Evolutionary conservation across 106 monocot species (phyloP).

Genomic region (Acanthochlamys bracteata): DNA sequence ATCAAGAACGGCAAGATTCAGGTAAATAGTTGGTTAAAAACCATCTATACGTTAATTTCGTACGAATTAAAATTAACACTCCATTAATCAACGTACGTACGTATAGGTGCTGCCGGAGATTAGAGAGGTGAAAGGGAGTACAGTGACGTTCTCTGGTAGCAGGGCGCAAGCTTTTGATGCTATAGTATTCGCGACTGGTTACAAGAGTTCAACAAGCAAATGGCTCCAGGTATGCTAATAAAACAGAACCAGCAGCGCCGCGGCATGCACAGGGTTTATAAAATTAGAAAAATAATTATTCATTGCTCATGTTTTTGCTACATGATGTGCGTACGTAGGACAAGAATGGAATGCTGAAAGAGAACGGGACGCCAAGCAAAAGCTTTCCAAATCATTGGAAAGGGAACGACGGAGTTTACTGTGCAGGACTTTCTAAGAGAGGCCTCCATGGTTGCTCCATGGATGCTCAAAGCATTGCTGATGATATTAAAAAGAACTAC

Average conservation of each 20-base stretch:
- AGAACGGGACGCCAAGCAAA: slow-evolving; percentile 44
- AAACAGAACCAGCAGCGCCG: too few relatives aligned
- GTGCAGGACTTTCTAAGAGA: slow-evolving; percentile 37
- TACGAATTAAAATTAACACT: background rate
- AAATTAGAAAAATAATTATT: background rate
- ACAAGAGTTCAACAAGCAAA: slow-evolving; percentile 11
- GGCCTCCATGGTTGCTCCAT: slow-evolving; percentile 48
- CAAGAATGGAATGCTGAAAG: slow-evolving; percentile 23
- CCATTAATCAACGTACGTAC: background rate
- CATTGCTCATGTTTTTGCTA: background rate
- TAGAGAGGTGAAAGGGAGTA: slow-evolving; percentile 4
- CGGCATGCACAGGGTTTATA: too few relatives aligned
- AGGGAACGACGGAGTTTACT: slow-evolving; percentile 62
- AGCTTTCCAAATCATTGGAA: slow-evolving; percentile 69
- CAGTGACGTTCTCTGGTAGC: slow-evolving; percentile 21
- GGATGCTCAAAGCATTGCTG: slow-evolving; percentile 49
- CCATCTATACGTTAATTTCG: too few relatives aligned
- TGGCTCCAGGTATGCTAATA: slow-evolving; percentile 33
- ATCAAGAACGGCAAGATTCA: slow-evolving; percentile 36
- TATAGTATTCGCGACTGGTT: slow-evolving; percentile 43
- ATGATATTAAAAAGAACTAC: slow-evolving; percentile 35
- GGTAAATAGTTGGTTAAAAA: slow-evolving; percentile 7
- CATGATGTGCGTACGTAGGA: too few relatives aligned
- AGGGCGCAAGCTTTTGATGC: slow-evolving; percentile 21
- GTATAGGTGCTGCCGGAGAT: background rate